Percentiles rank a stretch among this genome's conserved stretches.
phyloP scores from a whole-genome alignment of 1,284 basidiomycete species.

The Heliocybe sulcata region DNA sequence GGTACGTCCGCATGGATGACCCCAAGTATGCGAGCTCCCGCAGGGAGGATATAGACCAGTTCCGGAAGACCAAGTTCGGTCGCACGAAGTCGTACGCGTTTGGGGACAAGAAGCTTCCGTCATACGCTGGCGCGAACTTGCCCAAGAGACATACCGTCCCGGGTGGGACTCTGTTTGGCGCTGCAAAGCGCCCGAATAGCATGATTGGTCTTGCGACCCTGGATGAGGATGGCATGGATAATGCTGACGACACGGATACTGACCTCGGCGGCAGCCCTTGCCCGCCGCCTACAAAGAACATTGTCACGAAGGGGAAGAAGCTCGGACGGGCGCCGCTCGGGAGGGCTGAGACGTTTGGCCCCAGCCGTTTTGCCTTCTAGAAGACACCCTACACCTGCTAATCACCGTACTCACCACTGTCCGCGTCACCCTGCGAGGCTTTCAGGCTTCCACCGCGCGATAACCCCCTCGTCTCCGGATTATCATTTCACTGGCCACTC shows the following conservation, averaged over 20 bases:
- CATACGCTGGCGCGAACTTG: slow-evolving; percentile 24
- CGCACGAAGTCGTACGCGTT: slow-evolving; percentile 87
- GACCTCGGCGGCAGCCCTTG: slow-evolving; percentile 78
- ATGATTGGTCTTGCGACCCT: slow-evolving; percentile 47
- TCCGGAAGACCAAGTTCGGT: slow-evolving; percentile 82
- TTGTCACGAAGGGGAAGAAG: slow-evolving; percentile 45
- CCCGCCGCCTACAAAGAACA: slow-evolving; percentile 55
- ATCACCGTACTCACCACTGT: neutral
- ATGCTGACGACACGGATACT: slow-evolving; percentile 60
- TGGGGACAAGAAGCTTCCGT: slow-evolving; percentile 46
- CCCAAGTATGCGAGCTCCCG: slow-evolving; percentile 76
- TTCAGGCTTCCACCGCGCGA: neutral
- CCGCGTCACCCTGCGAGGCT: neutral
- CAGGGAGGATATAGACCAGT: slow-evolving; percentile 83
- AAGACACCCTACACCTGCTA: neutral
- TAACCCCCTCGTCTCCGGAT: neutral
- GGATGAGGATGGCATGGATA: slow-evolving; percentile 49
- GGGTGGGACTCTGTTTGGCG: slow-evolving; percentile 50
- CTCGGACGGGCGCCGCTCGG: slow-evolving; percentile 36
- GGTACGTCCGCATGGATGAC: slow-evolving; percentile 94
- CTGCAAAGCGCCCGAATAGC: slow-evolving; percentile 54
- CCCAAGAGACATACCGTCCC: slow-evolving; percentile 59
- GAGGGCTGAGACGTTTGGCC: slow-evolving; percentile 61
- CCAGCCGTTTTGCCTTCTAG: slow-evolving; percentile 26
- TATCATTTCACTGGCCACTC: neutral